These are phyloP conservation scores for Stephanodiscus minutulus DNA, from an alignment of 108 stramenopile species.

Conservation along the genomic window DNA sequence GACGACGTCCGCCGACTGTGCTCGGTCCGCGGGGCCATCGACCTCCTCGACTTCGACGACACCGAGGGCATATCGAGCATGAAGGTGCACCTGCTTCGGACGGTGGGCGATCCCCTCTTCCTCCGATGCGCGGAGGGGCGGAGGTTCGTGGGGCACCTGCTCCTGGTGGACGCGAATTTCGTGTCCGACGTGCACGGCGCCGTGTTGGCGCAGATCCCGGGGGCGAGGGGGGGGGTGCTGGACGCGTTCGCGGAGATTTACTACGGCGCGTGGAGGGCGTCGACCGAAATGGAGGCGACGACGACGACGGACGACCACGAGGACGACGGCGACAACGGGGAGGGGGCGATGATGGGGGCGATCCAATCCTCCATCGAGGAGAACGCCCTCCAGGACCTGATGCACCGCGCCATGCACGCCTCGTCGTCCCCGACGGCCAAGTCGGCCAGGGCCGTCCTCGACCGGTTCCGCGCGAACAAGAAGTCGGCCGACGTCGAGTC, in stretches of 20 bases:
- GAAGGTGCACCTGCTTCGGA: conserved; percentile 60
- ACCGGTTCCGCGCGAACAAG: conserved; percentile 80
- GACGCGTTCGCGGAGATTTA: conserved; percentile 85
- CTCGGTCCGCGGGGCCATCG: conserved; percentile 72
- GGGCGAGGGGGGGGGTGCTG: conserved; percentile 62
- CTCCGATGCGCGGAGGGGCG: conserved; percentile 68
- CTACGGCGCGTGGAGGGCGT: conserved; percentile 84
- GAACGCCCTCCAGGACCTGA: conserved; percentile 83
- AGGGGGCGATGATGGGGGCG: background rate
- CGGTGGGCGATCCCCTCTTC: conserved; percentile 75
- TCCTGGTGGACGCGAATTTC: conserved; percentile 69
- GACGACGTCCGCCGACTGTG: conserved; percentile 81
- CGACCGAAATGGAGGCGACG: background rate
- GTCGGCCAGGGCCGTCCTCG: conserved; percentile 58
- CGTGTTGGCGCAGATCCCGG: conserved; percentile 64
- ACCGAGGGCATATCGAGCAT: conserved; percentile 64
- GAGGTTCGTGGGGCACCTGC: conserved; percentile 73
- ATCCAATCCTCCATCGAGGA: conserved; percentile 72
- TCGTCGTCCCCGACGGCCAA: conserved; percentile 38
- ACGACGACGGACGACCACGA: conserved; percentile 5
- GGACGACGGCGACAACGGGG: conserved; percentile 26
- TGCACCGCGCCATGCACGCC: conserved; percentile 72
- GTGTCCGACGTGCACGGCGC: conserved; percentile 70
- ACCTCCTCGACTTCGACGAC: conserved; percentile 88
- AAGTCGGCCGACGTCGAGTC: conserved; percentile 76